Conservation (phyloP, 225 moss, liverwort and hornwort species). For the Bryum argenteum region DNA sequence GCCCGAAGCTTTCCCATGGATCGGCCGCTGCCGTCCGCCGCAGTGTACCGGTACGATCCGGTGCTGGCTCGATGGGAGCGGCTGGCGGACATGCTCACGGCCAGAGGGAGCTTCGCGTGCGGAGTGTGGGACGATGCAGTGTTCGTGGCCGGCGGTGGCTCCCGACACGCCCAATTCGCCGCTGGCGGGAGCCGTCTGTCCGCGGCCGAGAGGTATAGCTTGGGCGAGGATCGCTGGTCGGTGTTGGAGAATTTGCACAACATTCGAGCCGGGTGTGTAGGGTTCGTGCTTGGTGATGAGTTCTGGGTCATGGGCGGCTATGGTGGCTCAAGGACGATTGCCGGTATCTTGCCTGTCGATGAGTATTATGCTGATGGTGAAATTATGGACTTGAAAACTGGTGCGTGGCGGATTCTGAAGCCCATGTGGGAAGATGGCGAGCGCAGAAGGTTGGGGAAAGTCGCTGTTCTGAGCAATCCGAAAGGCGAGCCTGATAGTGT, state of each 20-base stretch:
- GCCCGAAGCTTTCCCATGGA: constrained; percentile 75
- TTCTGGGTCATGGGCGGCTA: constrained; percentile 74
- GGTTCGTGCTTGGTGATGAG: constrained; percentile 56
- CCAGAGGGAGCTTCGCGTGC: constrained; percentile 66
- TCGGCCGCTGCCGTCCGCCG: constrained; percentile 59
- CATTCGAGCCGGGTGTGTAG: constrained; percentile 66
- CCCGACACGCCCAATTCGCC: constrained; percentile 67
- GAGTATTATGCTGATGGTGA: constrained; percentile 69
- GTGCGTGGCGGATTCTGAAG: constrained; percentile 51
- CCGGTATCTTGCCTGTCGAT: constrained; percentile 71
- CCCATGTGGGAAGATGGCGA: constrained; percentile 77
- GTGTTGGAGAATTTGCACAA: constrained; percentile 43
- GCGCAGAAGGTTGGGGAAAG: constrained; percentile 63
- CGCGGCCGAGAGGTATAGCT: constrained; percentile 46
- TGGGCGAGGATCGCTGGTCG: constrained; percentile 58
- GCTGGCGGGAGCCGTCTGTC: constrained; percentile 62
- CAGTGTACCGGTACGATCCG: constrained; percentile 58
- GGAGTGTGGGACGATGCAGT: constrained; percentile 51
- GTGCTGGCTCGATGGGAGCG: constrained; percentile 50
- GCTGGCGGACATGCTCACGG: constrained; percentile 54
- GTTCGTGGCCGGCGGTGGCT: constrained; percentile 67
- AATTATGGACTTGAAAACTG: constrained; percentile 62
- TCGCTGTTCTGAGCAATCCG: constrained; percentile 42
- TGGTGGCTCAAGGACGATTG: constrained; percentile 66
- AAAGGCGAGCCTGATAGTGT: constrained; percentile 49